phyloP scores from a whole-genome alignment of 1,284 basidiomycete species.

The Blastosporella zonata region DNA sequence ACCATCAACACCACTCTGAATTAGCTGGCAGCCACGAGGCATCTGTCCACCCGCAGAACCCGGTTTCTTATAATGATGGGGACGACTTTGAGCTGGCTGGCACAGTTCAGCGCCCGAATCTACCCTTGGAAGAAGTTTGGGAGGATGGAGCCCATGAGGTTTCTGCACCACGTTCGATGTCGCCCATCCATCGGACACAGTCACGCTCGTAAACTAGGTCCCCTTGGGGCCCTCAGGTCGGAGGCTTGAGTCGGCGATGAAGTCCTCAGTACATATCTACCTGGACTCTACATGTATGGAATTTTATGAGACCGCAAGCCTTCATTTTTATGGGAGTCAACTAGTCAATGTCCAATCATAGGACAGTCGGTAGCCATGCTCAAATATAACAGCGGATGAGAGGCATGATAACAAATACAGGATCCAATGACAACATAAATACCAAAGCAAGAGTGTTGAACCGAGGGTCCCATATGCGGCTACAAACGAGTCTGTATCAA shows the following conservation, averaged over 20 bases:
- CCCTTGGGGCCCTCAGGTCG: too few species aligned
- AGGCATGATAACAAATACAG: neutral
- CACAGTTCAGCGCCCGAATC: slow-evolving; percentile 35
- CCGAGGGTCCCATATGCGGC: neutral
- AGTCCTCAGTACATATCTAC: too few species aligned
- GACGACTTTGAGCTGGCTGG: slow-evolving; percentile 32
- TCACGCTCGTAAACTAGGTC: neutral
- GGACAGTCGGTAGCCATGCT: neutral
- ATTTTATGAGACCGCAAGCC: too few species aligned
- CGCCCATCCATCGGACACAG: neutral
- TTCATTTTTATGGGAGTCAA: too few species aligned
- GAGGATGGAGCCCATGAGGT: slow-evolving; percentile 27
- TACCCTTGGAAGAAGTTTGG: slow-evolving; percentile 34
- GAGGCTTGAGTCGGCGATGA: neutral
- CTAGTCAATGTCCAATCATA: too few species aligned
- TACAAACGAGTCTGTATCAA: neutral
- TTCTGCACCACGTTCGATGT: slow-evolving; percentile 10
- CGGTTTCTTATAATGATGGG: neutral
- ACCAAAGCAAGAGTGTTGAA: neutral
- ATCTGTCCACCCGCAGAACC: slow-evolving; percentile 10
- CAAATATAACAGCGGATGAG: neutral
- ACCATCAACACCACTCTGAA: slow-evolving; percentile 21
- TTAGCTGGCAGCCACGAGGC: slow-evolving; percentile 5
- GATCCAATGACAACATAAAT: neutral
- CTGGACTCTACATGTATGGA: too few species aligned